Percentiles rank a stretch among this genome's conserved stretches.
Evolutionary conservation across 1,284 basidiomycete genomes (phyloP).

Genomic region (Ceratobasidium sp.): DNA sequence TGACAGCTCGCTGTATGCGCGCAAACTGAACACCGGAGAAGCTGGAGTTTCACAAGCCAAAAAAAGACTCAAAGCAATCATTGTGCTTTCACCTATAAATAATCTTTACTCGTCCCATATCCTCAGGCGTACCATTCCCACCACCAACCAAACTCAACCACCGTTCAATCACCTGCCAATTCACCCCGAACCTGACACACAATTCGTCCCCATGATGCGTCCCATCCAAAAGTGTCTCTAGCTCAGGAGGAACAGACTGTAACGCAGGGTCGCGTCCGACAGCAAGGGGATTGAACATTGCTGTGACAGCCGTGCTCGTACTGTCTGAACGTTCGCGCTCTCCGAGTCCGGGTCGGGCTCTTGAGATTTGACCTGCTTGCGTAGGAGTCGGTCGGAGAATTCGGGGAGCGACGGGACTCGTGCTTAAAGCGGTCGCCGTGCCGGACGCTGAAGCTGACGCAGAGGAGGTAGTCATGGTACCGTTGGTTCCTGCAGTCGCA

Average conservation of each 20-base stretch:
- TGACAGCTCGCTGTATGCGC: background rate
- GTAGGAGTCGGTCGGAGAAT: slow-evolving; percentile 36
- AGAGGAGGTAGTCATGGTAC: background rate
- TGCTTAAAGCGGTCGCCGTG: slow-evolving; percentile 9
- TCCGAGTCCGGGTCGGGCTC: slow-evolving; percentile 24
- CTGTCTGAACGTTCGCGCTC: slow-evolving; percentile 43
- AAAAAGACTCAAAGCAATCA: background rate
- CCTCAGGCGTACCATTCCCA: slow-evolving; percentile 55
- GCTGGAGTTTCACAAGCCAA: slow-evolving; percentile 15
- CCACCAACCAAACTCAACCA: slow-evolving; percentile 76
- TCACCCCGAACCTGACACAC: slow-evolving; percentile 80
- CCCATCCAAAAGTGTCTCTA: slow-evolving; percentile 79
- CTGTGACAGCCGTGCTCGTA: slow-evolving; percentile 46
- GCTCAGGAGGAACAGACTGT: slow-evolving; percentile 55
- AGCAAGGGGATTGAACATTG: slow-evolving; percentile 44
- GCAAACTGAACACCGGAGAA: background rate
- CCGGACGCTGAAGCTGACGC: slow-evolving; percentile 28
- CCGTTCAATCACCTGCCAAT: slow-evolving; percentile 83
- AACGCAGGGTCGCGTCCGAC: slow-evolving; percentile 47
- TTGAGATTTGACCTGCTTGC: slow-evolving; percentile 1
- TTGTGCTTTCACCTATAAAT: slow-evolving; percentile 57
- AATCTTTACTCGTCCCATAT: slow-evolving; percentile 63
- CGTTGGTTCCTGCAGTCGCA: background rate
- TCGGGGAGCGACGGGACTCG: slow-evolving; percentile 47
- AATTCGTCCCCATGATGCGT: slow-evolving; percentile 93